Base-by-base conservation (phyloP, 352 stramenopile species). In the Thalassiosira livingstoniorum region DNA sequence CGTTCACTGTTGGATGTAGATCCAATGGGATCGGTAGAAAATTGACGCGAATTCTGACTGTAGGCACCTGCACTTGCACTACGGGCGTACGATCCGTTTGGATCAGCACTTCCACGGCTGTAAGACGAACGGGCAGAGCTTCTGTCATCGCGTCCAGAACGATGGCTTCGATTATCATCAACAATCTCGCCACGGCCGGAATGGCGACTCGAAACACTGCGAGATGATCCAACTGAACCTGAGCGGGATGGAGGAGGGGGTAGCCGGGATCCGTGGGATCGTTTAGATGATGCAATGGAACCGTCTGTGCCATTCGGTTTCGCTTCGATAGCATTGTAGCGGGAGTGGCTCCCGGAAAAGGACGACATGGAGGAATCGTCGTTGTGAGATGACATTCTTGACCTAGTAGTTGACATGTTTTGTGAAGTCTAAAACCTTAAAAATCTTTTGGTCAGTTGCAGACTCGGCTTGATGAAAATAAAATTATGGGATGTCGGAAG, bases 251-350 rank as follows among this genome's bases (percentile, higher is more conserved):
- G 66, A 21, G 66, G 67, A 18, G 69, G 63, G 13, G 53, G 64
- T 2, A 65, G 53, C 10, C 63, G 54, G 10, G 23, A 10, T 15
- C 13, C 45, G 21, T 25, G 66, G 32, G 43, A 66, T 29, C 39
- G 53, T 18, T 68, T 55, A 5, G 60, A 68, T 34, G 31, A 10
- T 2, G 18, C 32, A 5, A n/a, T n/a, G n/a, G 54, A 80, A 18
- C 15, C 37, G 18, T 43, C 27, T 1, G 70, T 60, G 18, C 31
- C 42, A 32, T 78, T 66, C 2, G 78, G 78, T 47, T 85, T 85
- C 34, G 78, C 71, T 51, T 85, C 78, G 0, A 66, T 55, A 55
- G 78, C 78, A 51, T 85, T 81, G 58, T 85, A 85, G 27, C 43
- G 65, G 1, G 71, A 81, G 0, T 78, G 45, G 21, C 65, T 65